Evolutionary conservation across 2,329 filamentous ascomycete species (phyloP).

Genomic region (Neofusicoccum sp.): DNA sequence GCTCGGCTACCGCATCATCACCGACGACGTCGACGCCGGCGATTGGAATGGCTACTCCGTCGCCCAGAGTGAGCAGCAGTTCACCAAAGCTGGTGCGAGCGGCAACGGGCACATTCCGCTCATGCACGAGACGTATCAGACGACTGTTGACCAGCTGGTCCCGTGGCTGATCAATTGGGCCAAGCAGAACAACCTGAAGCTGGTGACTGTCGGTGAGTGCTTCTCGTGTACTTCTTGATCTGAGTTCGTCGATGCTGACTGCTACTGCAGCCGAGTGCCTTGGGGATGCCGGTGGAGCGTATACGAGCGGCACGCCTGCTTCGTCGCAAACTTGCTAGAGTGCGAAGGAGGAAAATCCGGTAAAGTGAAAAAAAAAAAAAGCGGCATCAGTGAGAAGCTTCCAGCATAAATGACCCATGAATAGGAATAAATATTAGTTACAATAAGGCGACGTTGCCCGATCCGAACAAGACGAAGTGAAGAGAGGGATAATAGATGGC

Average conservation of each 20-base stretch:
- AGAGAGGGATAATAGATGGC: no score
- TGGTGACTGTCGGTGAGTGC: conserved; percentile 39
- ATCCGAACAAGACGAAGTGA: no score
- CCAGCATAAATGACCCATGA: no score
- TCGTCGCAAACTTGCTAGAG: conserved; percentile 4
- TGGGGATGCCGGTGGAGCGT: conserved; percentile 34
- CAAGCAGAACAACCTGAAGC: conserved; percentile 38
- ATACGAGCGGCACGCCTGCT: conserved; percentile 21
- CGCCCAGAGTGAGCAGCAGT: conserved; percentile 36
- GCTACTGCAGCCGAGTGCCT: conserved; percentile 32
- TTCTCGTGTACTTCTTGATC: neutral
- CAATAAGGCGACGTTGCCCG: no score
- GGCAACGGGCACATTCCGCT: conserved; percentile 40
- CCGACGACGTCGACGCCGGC: conserved; percentile 36
- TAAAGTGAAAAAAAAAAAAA: no score
- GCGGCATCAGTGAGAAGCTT: no score
- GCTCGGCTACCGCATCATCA: conserved; percentile 40
- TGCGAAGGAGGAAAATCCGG: no score
- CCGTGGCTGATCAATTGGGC: conserved; percentile 43
- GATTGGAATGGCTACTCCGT: conserved; percentile 39
- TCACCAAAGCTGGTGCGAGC: conserved; percentile 34
- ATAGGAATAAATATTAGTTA: no score
- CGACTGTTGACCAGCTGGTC: conserved; percentile 37
- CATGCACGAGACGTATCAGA: conserved; percentile 40
- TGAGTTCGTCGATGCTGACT: neutral